Conservation (phyloP, 1,139 yeast species). For the Lodderomyces orthopsilosis region DNA sequence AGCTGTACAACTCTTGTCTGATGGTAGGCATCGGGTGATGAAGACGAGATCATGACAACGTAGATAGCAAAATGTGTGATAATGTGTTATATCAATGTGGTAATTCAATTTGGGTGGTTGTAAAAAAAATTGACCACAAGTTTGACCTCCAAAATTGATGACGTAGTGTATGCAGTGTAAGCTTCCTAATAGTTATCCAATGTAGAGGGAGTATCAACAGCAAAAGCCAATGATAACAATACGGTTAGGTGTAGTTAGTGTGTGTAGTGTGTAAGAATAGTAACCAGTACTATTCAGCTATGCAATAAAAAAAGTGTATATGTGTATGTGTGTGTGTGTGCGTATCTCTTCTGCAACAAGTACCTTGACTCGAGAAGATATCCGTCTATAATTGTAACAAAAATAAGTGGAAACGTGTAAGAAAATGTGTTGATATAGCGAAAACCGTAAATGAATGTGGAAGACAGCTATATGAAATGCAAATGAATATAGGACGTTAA, state of each 20-base stretch:
- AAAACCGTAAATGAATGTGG: neutral
- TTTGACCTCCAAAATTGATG: neutral
- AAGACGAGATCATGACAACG: constrained; percentile 11
- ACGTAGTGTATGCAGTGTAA: no score
- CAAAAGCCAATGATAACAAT: no score
- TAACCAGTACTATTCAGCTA: neutral
- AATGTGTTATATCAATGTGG: neutral
- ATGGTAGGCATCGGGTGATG: constrained; percentile 38
- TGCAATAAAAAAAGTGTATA: neutral
- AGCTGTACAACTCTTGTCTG: constrained; percentile 33
- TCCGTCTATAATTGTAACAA: neutral
- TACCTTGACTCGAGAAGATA: neutral
- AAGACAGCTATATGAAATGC: no score
- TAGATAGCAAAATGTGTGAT: neutral
- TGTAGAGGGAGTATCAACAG: no score
- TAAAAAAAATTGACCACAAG: neutral
- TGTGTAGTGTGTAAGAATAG: neutral
- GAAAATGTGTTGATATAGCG: neutral
- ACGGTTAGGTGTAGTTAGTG: neutral
- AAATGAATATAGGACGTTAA: no score
- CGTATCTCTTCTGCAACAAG: neutral
- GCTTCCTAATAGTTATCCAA: no score
- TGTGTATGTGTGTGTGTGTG: neutral
- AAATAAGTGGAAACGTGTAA: neutral
- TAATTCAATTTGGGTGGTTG: neutral